phyloP scores from a whole-genome alignment of 768 basidiomycete species.

The Mycena albidolilacea region DNA sequence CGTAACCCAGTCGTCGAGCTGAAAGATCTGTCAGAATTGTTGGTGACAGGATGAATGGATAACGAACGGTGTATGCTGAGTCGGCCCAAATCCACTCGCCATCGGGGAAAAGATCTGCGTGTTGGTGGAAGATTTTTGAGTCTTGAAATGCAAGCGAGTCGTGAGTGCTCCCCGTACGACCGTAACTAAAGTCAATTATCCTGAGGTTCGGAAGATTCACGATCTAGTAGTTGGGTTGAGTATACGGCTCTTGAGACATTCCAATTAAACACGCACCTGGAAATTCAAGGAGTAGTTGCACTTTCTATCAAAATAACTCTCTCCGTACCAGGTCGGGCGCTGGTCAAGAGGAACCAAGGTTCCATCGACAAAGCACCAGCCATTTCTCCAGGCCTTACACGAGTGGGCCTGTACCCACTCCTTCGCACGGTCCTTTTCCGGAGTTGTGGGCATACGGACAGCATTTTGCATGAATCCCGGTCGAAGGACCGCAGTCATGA shows the following conservation, averaged over 20 bases:
- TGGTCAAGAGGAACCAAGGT: constrained; percentile 46
- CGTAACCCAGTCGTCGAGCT: constrained; percentile 4
- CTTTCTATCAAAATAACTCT: constrained; percentile 57
- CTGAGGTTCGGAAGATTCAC: constrained; percentile 49
- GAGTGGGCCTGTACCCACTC: constrained; percentile 53
- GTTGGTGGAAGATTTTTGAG: constrained; percentile 44
- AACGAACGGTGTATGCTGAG: constrained; percentile 51
- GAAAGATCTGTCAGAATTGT: neutral
- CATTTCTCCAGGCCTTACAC: constrained; percentile 52
- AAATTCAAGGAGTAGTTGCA: constrained; percentile 57
- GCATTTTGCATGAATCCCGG: constrained; percentile 44
- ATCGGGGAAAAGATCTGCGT: constrained; percentile 40
- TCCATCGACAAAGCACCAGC: constrained; percentile 44
- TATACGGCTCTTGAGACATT: too few relatives aligned
- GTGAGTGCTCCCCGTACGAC: constrained; percentile 44
- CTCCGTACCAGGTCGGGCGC: constrained; percentile 51
- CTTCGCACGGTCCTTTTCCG: constrained; percentile 56
- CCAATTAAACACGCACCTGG: constrained; percentile 41
- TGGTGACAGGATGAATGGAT: neutral
- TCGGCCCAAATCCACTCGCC: constrained; percentile 55
- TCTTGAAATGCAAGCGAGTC: too few relatives aligned
- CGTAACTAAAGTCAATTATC: constrained; percentile 54
- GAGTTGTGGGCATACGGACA: constrained; percentile 46
- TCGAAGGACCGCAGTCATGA: constrained; percentile 50
- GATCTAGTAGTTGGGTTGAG: constrained; percentile 25